Evolutionary conservation across 2,329 filamentous ascomycete genomes (phyloP), one percentile per base, ranked within the genome.

Genomic region (Nothophaeocryptopus gaeumannii): DNA sequence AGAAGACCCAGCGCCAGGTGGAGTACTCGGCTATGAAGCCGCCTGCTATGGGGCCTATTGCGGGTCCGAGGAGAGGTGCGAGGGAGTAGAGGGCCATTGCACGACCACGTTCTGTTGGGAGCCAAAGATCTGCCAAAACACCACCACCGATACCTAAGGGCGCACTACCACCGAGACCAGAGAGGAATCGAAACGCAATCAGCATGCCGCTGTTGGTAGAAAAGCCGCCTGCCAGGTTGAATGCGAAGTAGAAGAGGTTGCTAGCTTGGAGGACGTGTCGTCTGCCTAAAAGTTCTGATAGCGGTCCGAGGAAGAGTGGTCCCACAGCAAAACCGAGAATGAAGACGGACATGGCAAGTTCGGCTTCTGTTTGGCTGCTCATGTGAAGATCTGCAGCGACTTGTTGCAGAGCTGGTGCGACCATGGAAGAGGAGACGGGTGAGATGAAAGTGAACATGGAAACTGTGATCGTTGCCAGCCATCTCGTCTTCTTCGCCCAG

Each of bases 1-100:
- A 87, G 70, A 89, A 89, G 7, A 82, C 79, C 86, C 86, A 89
- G 34, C 85, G 77, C 86, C 86, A 89, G 1, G 78, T 82, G 7
- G 77, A 80, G 54, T 78, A 72, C 59, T 84, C 70, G 0, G 82
- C 75, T 16, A 88, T 82, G 63, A 83, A 87, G 0, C 81, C 83
- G 8, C 83, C 84, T 0, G 78, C 77, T 2, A 88, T 80, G 0
- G 84, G 85, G 0, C 84, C 84, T 4, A 86, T 70, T 0, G 81
- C 81, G 2, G 84, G 84, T 0, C 84, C 84, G 0, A 87, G 75
- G 0, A 88, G 72, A 0, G 84, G 84, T 1, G 78, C 79, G 1
- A 86, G 72, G 43, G 74, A 79, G 69, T 85, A 86, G 34, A 86
- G 75, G 2, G 77, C 77, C 48, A 86, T 79, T 2, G 82, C 80